phyloP scores from a whole-genome alignment of 2,329 filamentous ascomycete species.

The Fusarium sulawesiense region DNA sequence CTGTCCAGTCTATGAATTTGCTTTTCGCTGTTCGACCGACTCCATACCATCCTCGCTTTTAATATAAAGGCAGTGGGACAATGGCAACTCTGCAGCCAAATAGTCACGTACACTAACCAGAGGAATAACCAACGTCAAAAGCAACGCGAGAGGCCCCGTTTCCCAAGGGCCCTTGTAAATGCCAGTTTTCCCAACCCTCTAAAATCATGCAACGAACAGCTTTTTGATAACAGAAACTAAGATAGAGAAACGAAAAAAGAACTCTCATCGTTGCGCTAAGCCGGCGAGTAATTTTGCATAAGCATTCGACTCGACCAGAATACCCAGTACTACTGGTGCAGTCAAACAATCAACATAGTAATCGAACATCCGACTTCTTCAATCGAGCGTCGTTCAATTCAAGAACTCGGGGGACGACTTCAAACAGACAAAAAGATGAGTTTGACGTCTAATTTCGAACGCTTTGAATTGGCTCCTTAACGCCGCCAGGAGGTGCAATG shows the following conservation, averaged over 20 bases:
- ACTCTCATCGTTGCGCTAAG: background rate
- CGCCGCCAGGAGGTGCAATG: slow-evolving; percentile 37
- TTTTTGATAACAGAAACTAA: slow-evolving; percentile 13
- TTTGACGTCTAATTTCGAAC: background rate
- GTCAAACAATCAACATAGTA: background rate
- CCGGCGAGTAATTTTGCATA: slow-evolving; percentile 15
- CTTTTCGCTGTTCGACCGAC: slow-evolving; percentile 38
- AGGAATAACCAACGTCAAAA: slow-evolving; percentile 6
- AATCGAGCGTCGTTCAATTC: background rate
- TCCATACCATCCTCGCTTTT: slow-evolving; percentile 35
- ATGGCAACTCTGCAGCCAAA: slow-evolving; percentile 6
- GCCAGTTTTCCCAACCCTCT: slow-evolving; percentile 36
- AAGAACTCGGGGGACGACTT: background rate
- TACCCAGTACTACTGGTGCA: background rate
- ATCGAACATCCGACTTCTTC: background rate
- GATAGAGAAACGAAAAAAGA: background rate
- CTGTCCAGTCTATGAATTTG: slow-evolving; percentile 40
- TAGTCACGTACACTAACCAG: slow-evolving; percentile 6
- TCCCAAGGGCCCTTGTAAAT: slow-evolving; percentile 36
- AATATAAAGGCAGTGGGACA: slow-evolving; percentile 12
- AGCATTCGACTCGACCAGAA: background rate
- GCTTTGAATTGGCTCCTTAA: slow-evolving; percentile 26
- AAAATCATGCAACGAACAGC: slow-evolving; percentile 21
- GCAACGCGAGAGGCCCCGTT: slow-evolving; percentile 4
- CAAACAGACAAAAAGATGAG: background rate